Evolutionary conservation across 1,284 basidiomycete species (phyloP).

Genomic region (Papiliotrema terrestris): DNA sequence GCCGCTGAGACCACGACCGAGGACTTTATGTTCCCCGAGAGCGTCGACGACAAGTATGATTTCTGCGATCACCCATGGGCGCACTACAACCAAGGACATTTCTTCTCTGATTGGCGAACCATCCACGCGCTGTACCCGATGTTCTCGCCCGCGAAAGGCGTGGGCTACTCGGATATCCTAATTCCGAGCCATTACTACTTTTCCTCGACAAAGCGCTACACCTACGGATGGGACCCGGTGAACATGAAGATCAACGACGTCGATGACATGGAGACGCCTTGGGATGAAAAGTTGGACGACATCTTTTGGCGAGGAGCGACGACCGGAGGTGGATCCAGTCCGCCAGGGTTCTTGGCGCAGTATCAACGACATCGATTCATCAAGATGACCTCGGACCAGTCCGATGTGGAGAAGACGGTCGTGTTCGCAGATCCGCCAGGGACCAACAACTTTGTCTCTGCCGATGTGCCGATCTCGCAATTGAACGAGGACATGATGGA

Average conservation of each 20-base stretch:
- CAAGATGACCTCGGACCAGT: slow-evolving; percentile 66
- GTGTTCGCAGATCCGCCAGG: slow-evolving; percentile 69
- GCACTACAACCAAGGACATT: slow-evolving; percentile 82
- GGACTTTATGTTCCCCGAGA: slow-evolving; percentile 61
- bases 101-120: slow-evolving; percentile 91
- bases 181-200: slow-evolving; percentile 95
- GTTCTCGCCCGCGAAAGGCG: slow-evolving; percentile 80
- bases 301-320: slow-evolving; percentile 72
- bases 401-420: slow-evolving; percentile 61
- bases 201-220: slow-evolving; percentile 72
- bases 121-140: slow-evolving; percentile 81
- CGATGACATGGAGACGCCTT: slow-evolving; percentile 78
- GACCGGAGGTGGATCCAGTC: slow-evolving; percentile 84
- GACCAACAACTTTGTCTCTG: slow-evolving; percentile 58
- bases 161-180: slow-evolving; percentile 80
- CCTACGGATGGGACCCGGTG: slow-evolving; percentile 82
- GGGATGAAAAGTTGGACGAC: slow-evolving; percentile 52
- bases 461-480: slow-evolving; percentile 58
- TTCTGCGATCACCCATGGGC: slow-evolving; percentile 78
- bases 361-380: slow-evolving; percentile 90
- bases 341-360: slow-evolving; percentile 72
- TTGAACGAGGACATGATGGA: slow-evolving; percentile 84
- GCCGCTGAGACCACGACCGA: slow-evolving; percentile 49
- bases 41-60: slow-evolving; percentile 63
- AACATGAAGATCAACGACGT: slow-evolving; percentile 65